phyloP scores from a whole-genome alignment of 108 stramenopile genomes.

The Fistulifera solaris region DNA sequence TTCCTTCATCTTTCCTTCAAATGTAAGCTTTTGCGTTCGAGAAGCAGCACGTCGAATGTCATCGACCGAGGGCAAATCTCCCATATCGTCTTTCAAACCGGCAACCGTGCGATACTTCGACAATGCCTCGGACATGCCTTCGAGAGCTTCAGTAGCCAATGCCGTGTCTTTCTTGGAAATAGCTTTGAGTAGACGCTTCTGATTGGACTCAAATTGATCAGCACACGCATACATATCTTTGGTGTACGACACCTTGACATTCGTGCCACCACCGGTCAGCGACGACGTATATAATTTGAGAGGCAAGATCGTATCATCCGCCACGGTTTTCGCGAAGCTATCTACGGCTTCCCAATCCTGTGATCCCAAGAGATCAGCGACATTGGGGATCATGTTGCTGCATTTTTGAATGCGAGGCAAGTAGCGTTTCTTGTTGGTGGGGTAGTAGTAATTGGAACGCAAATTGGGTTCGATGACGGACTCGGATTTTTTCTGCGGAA shows the following conservation, averaged over 20 bases:
- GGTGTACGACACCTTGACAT: conserved; percentile 61
- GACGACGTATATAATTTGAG: conserved; percentile 73
- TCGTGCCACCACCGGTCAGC: conserved; percentile 64
- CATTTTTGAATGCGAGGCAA: conserved; percentile 77
- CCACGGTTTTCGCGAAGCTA: conserved; percentile 57
- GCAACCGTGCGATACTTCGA: conserved; percentile 40
- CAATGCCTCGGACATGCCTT: conserved; percentile 52
- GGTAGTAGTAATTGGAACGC: conserved; percentile 71
- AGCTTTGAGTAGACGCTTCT: conserved; percentile 47
- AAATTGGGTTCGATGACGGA: conserved; percentile 68
- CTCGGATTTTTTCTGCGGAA: conserved; percentile 28
- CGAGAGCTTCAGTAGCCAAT: conserved; percentile 42
- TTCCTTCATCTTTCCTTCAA: too few relatives aligned
- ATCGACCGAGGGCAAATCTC: conserved; percentile 81
- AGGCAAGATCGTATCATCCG: conserved; percentile 76
- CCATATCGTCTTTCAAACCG: conserved; percentile 71
- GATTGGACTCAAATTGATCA: conserved; percentile 51
- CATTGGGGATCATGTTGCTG: conserved; percentile 59
- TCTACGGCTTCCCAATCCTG: conserved; percentile 57
- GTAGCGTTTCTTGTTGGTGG: conserved; percentile 68
- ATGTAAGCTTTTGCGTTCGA: conserved; percentile 4
- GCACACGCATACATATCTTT: conserved; percentile 66
- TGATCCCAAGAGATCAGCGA: conserved; percentile 40
- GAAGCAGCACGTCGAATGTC: conserved; percentile 63
- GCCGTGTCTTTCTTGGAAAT: conserved; percentile 55